phyloP scores from a whole-genome alignment of 192 early-diverging fungal genomes.

The Mortierella hygrophila region DNA sequence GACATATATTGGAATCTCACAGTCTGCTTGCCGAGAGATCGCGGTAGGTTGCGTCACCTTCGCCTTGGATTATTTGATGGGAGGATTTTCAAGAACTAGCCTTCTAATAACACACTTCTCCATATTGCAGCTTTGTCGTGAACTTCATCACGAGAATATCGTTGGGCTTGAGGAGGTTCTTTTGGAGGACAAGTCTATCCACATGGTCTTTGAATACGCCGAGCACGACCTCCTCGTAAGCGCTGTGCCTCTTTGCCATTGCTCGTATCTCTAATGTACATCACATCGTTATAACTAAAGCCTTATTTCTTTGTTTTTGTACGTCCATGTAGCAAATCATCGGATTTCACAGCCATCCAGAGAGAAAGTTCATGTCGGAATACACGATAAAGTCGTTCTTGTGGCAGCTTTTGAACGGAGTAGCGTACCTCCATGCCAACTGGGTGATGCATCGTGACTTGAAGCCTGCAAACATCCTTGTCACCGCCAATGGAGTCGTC shows the following conservation, averaged over 20 bases:
- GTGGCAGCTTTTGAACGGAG: constrained; percentile 91
- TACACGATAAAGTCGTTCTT: constrained; percentile 89
- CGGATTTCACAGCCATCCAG: constrained; percentile 85
- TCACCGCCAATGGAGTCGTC: constrained; percentile 89
- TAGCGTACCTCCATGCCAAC: constrained; percentile 89
- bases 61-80: neutral
- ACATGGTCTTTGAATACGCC: constrained; percentile 98
- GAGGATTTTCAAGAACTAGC: neutral
- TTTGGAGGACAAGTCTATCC: constrained; percentile 92
- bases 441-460: constrained; percentile 91
- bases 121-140: constrained; percentile 79
- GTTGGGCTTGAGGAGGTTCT: constrained; percentile 89
- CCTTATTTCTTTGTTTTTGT: neutral
- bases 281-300: neutral
- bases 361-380: constrained; percentile 86
- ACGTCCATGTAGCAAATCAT: constrained; percentile 80
- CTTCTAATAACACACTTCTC: neutral
- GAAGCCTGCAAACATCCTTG: constrained; percentile 94
- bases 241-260: neutral
- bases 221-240: constrained; percentile 91
- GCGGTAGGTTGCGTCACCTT: constrained; percentile 61
- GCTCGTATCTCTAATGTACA: neutral
- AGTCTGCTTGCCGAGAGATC: constrained; percentile 95
- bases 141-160: constrained; percentile 92
- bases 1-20: constrained; percentile 86